Conservation (phyloP, 139 green algal species). For the Nannochloris sp. region DNA sequence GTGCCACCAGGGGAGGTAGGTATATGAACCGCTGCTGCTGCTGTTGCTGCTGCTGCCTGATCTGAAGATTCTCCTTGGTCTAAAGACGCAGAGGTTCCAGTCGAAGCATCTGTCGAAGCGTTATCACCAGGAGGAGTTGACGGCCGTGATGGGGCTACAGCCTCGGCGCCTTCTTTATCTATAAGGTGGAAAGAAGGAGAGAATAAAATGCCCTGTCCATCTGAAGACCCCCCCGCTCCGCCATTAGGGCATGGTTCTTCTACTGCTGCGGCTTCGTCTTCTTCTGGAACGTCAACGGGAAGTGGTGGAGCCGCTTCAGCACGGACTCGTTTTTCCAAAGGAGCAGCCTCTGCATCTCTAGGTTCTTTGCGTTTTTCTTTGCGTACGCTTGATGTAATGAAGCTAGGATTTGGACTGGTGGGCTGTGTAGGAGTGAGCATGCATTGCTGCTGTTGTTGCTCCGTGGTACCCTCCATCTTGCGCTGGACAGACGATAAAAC, state of each 20-base stretch:
- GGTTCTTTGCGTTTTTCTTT: conserved; percentile 23
- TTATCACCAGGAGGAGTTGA: background rate
- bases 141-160: too few species aligned
- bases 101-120: conserved; percentile 12
- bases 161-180: background rate
- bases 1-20: too few species aligned
- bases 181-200: conserved; percentile 1
- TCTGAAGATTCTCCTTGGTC: too few species aligned
- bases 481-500: too few species aligned
- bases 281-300: background rate
- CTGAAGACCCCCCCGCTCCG: too few species aligned
- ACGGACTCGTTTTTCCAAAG: background rate
- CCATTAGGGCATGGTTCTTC: too few species aligned
- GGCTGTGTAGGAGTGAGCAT: background rate
- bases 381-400: conserved; percentile 20
- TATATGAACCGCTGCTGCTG: too few species aligned
- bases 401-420: conserved; percentile 1
- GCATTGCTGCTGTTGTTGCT: too few species aligned
- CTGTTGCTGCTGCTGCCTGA: too few species aligned
- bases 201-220: background rate
- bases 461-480: too few species aligned
- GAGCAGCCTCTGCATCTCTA: background rate
- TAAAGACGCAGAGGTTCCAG: conserved; percentile 7
- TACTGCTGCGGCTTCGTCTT: background rate
- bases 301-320: background rate